Evolutionary conservation across 306 rosid genomes (phyloP).

Genomic region (Citrullus amarus): DNA sequence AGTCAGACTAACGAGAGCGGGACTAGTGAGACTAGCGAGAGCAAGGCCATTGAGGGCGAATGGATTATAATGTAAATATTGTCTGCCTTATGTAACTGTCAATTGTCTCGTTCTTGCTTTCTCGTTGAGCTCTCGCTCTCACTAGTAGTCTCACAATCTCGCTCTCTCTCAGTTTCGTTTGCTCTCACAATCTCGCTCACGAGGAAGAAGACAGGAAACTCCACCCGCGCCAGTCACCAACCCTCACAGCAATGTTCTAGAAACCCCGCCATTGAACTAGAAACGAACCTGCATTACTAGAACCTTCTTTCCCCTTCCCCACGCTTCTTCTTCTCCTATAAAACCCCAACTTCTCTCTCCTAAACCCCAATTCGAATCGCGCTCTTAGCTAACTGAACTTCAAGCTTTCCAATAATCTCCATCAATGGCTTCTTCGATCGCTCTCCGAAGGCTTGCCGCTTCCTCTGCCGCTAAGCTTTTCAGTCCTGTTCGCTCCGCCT

Average conservation of each 20-base stretch:
- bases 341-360: background rate
- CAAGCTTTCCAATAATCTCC: background rate
- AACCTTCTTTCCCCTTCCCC: conserved; percentile 9
- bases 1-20: too few species aligned
- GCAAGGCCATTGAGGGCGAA: too few species aligned
- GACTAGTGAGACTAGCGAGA: too few species aligned
- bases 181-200: too few species aligned
- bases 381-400: background rate
- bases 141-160: too few species aligned
- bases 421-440: conserved; percentile 17
- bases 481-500: conserved; percentile 19
- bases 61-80: too few species aligned
- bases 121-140: too few species aligned
- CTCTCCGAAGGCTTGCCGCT: conserved; percentile 20
- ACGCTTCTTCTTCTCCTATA: background rate
- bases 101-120: too few species aligned
- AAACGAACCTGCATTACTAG: conserved; percentile 13
- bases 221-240: too few species aligned
- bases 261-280: background rate
- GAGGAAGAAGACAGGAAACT: too few species aligned
- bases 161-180: too few species aligned
- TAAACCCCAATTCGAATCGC: background rate
- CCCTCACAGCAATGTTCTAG: background rate
- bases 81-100: too few species aligned
- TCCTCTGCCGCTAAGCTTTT: conserved; percentile 15